Conservation (phyloP, 2,329 filamentous ascomycete species). For the Myrmaecium sp. region DNA sequence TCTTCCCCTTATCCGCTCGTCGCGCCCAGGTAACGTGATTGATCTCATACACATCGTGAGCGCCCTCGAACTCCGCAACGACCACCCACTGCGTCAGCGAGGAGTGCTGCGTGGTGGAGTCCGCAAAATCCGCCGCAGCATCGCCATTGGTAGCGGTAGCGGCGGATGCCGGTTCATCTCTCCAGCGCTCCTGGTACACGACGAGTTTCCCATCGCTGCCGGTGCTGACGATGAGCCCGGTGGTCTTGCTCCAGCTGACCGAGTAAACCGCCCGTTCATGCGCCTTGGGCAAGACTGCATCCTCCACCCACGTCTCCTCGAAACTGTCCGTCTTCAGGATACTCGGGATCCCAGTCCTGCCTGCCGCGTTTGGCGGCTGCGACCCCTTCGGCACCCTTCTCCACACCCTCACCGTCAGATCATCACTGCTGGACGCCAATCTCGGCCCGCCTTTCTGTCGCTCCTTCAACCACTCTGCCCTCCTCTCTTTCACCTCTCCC, state of each 20-base stretch:
- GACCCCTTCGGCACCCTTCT: conserved; percentile 40
- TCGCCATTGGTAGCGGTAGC: conserved; percentile 8
- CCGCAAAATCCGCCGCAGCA: conserved; percentile 7
- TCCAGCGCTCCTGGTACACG: conserved; percentile 53
- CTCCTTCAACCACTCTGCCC: conserved; percentile 17
- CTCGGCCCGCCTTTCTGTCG: conserved; percentile 34
- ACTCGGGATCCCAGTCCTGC: conserved; percentile 57
- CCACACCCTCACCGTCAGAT: conserved; percentile 69
- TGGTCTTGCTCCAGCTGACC: conserved; percentile 62
- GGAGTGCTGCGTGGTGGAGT: conserved; percentile 5
- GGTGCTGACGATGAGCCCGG: conserved; percentile 68
- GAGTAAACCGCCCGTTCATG: conserved; percentile 77
- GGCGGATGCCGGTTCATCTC: conserved; percentile 7
- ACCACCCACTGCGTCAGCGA: conserved; percentile 48
- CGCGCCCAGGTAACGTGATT: conserved; percentile 85
- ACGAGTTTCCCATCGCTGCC: conserved; percentile 74
- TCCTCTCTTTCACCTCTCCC: conserved; percentile 14
- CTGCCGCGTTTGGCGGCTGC: conserved; percentile 24
- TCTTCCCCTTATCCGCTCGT: conserved; percentile 50
- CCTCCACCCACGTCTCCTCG: conserved; percentile 72
- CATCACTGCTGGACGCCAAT: conserved; percentile 71
- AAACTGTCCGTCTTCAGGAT: conserved; percentile 60
- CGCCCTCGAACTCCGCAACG: conserved; percentile 50
- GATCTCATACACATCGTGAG: conserved; percentile 84
- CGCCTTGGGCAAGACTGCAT: conserved; percentile 52